These are phyloP conservation scores for Penicillium robsamsonii DNA, from an alignment of 495 filamentous ascomycete genomes.

Conservation along the genomic window DNA sequence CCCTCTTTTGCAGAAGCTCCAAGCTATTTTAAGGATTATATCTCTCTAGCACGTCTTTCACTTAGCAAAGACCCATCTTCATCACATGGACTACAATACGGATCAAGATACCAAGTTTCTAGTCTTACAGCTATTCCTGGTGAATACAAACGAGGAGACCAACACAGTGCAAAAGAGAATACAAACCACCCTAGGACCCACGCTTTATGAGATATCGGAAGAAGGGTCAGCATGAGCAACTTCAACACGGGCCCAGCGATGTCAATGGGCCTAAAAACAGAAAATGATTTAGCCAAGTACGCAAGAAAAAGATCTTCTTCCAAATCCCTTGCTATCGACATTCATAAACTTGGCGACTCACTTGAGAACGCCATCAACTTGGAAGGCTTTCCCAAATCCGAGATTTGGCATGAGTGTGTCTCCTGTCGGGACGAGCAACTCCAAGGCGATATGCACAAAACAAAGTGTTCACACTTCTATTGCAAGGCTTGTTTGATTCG, in stretches of 20 bases:
- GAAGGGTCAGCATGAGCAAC: background rate
- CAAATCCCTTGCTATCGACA: background rate
- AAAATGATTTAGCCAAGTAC: background rate
- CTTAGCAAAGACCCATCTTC: too few species aligned
- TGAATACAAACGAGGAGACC: background rate
- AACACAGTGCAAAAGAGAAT: background rate
- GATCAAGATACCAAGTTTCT: background rate
- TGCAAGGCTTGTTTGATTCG: slow-evolving; percentile 31
- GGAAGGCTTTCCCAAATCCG: background rate
- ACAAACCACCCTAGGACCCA: background rate
- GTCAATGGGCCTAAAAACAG: background rate
- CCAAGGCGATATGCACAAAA: slow-evolving; percentile 8
- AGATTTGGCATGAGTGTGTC: background rate
- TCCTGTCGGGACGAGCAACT: background rate
- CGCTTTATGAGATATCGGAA: background rate
- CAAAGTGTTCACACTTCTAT: slow-evolving; percentile 37
- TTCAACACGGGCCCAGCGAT: background rate
- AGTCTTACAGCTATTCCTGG: background rate
- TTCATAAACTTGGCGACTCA: background rate
- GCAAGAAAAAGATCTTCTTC: background rate
- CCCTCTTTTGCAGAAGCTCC: background rate
- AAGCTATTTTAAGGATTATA: background rate
- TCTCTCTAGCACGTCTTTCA: background rate
- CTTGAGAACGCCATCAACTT: background rate
- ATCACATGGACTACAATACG: background rate